Base-by-base conservation (phyloP, 2,329 filamentous ascomycete species). In the Aspergillus japonicus region DNA sequence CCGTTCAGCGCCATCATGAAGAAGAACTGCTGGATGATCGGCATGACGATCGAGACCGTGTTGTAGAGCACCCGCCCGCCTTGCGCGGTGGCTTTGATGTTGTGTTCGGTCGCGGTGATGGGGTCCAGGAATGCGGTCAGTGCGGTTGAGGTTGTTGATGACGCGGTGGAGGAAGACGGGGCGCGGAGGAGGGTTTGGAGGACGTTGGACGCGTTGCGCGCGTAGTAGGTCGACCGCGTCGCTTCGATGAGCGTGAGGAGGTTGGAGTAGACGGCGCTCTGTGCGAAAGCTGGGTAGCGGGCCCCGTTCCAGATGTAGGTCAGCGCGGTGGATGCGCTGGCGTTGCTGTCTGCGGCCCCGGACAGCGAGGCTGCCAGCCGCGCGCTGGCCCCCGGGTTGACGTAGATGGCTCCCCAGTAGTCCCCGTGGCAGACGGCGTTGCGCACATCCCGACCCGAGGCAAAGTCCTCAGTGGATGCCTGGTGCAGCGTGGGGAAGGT, bases 21-120 rank as follows among this genome's bases (percentile, higher is more conserved):
- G 71, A 79, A 79, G 68, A 80, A 80, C 59, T 80, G 75, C 60
- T 75, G 72, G 47, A 80, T 67, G 6, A 80, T 69, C 4, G 76
- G 71, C 58, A 79, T 73, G 24, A 75, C 73, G 61, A 78, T 76
- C 12, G 72, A 70, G 21, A 78, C 66, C 2, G 74, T 78, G 65
- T 78, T 79, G 64, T 78, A 75, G 21, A 78, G 68, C 1, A 76
- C 69, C 2, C 74, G 60, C 0, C 72, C 62, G 8, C 76, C 75
- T 54, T 79, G 75, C 0, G 66, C 59, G 1, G 75, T 77, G 0
- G 66, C 62, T 58, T 77, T 71, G 62, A 79, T 73, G 63, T 79
- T 74, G 52, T 69, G 63, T 12, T 64, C 65, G 1, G 58, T 65
- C 0, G 72, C 66, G 8, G 63, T 50, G 59, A 77, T 77, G 2